Base-by-base conservation (phyloP, 1,284 basidiomycete species). In the Earliella scabrosa region DNA sequence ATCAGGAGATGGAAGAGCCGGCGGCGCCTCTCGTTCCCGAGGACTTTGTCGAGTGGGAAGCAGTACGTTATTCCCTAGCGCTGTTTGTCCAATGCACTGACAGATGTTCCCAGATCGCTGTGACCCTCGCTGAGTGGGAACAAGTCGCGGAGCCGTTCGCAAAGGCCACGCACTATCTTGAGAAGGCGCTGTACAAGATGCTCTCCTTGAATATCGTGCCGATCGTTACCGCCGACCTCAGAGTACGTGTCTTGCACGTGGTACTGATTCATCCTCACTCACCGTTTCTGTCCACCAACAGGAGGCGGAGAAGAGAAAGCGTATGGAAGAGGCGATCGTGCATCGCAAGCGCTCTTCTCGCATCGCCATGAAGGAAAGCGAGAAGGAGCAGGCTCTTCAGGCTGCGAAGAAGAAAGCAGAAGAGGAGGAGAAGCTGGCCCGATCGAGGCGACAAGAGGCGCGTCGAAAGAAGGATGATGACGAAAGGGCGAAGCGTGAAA, bases 271-370 rank as follows among this genome's bases (percentile, higher is more conserved):
- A 40, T 16, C 56, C 21, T 38, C 9, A 34, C 38, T 24, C 44
- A 54, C 29, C 14, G 31, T 50, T 29, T 47, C 41, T 40, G 50
- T 34, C 52, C 59, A 16, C 64, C 9, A 51, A 21, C 68, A 92
- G 90, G 88, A 86, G 68, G 73, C 79, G 32, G 84, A 88, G 63
- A 82, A 76, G 48, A 82, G 86, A 66, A 77, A 79, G 47, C 80
- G 79, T 45, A 58, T 87, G 44, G 88, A 90, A 61, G 82, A 90
- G 52, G 87, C 90, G 3, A 73, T 93, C 13, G 82, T 85, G 23
- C 86, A 87, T 58, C 84, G 92, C 54, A 95, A 95, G 71, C 85
- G 92, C 26, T 93, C 92, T 2, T 90, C 90, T 40, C 88, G 93
- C 32, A 84, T 95, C 55, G 91, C 92, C 5, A 71, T 85, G 34